Percentiles rank a stretch among this genome's conserved stretches.
These are phyloP conservation scores for Bonnemaisonia californica DNA, from an alignment of 31 red algal genomes.

Conservation along the genomic window DNA sequence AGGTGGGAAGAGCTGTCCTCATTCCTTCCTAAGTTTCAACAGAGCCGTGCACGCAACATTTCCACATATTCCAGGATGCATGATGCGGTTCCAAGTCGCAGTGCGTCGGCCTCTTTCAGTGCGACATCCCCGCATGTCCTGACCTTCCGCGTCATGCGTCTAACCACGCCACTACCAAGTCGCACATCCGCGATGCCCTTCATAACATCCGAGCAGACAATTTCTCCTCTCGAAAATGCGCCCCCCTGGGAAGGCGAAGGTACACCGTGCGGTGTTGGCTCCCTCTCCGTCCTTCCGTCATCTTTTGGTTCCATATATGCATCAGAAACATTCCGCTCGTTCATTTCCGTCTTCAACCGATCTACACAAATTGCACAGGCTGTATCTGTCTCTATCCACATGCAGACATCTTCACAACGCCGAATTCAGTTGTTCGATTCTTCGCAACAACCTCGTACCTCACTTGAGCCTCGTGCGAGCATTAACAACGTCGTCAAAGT, in stretches of 20 bases:
- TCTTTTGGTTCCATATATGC: conserved; percentile 79
- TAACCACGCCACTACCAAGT: conserved; percentile 53
- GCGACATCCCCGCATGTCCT: conserved; percentile 46
- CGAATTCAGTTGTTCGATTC: conserved; percentile 36
- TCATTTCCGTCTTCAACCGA: conserved; percentile 62
- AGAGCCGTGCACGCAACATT: no score
- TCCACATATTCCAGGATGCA: conserved; percentile 18
- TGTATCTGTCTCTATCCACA: conserved; percentile 45
- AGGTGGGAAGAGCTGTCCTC: no score
- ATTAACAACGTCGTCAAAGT: conserved; percentile 64
- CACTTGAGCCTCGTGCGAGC: conserved; percentile 4
- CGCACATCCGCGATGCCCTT: conserved; percentile 52
- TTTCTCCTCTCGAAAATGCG: conserved; percentile 1
- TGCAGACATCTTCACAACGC: conserved; percentile 56
- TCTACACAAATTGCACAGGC: conserved; percentile 36
- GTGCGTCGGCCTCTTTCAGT: background rate
- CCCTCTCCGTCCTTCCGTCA: conserved; percentile 63
- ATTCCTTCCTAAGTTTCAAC: no score
- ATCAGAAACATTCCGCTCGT: conserved; percentile 75
- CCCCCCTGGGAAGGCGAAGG: conserved; percentile 74
- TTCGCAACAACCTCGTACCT: background rate
- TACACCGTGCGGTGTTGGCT: conserved; percentile 61
- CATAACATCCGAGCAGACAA: conserved; percentile 21
- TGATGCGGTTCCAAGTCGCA: conserved; percentile 37
- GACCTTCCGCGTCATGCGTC: conserved; percentile 74